Base-by-base conservation (phyloP, 805 yeast genomes). In the Komagataella populi region DNA sequence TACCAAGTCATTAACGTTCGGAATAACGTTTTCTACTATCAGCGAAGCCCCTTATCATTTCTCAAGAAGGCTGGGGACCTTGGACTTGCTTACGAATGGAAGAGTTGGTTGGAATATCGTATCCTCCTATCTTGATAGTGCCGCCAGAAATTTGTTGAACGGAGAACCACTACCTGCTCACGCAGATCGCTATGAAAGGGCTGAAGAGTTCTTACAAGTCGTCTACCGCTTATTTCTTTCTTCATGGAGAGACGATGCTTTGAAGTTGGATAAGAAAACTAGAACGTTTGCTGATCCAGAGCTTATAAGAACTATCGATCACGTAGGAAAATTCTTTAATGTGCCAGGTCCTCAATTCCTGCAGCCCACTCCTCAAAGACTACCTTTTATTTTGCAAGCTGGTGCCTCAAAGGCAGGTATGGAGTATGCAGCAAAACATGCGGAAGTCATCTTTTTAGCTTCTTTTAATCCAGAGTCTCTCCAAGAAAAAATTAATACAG, bases 71-170 rank as follows among this genome's bases (percentile, higher is more conserved):
- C 55, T 63, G 47, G 63, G 65, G 10, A 63, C 67, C 4, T 60
- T 63, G 47, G 67, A 63, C 51, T 66, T 62, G 46, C 59, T 63
- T 54, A 62, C 65, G 12, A 55, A 55, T 22, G 67, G 66, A 14
- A 57, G 67, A 53, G 53, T 63, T 48, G 67, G 64, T 16, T 63
- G 67, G 67, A 63, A 63, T 51, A 59, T 63, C 14, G 67, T 63
- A 17, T 57, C 63, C 23, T 61, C 66, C 2, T 62, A 60, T 49
- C 55, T 61, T 48, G 63, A 61, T 45, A 56, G 60, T 53, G 64
- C 64, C 6, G 59, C 65, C 6, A 55, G 62, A 48, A 62, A 63
- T 48, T 49, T 63, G 17, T 57, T 63, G 24, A 63, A 63, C 48
- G 60, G 62, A 2, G 63, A 57, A 46, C 39, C 39, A 30, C 56